These are phyloP conservation scores for Ophiosphaerella herpotricha DNA, from an alignment of 2,329 filamentous ascomycete genomes.

Conservation along the genomic window DNA sequence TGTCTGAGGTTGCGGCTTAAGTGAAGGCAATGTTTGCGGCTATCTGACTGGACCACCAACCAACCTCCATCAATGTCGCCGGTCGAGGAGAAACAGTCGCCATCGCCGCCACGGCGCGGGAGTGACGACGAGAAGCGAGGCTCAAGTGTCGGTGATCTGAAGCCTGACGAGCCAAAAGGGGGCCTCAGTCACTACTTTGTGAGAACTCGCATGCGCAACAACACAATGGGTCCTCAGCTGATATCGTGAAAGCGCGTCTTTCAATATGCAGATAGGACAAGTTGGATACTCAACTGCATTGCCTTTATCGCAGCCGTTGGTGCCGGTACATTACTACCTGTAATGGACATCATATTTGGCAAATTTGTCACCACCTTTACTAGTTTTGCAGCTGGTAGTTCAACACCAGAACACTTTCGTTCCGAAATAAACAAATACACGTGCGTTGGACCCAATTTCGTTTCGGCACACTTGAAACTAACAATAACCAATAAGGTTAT, in stretches of 20 bases:
- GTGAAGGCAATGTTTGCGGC: too few relatives aligned
- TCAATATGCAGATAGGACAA: constrained; percentile 37
- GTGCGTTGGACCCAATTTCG: constrained; percentile 9
- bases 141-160: constrained; percentile 4
- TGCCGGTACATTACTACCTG: constrained; percentile 52
- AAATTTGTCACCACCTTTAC: constrained; percentile 55
- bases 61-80: constrained; percentile 14
- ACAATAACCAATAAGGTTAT: constrained; percentile 53
- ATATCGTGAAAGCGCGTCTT: constrained; percentile 37
- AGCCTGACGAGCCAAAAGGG: constrained; percentile 17
- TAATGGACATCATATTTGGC: constrained; percentile 60
- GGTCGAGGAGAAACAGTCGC: constrained; percentile 7
- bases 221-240: constrained; percentile 1
- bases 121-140: constrained; percentile 10
- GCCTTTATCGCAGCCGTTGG: constrained; percentile 47
- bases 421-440: constrained; percentile 46
- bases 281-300: constrained; percentile 38
- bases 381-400: constrained; percentile 44
- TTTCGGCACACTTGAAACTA: background rate
- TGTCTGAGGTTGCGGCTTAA: too few relatives aligned
- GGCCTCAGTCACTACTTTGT: constrained; percentile 33
- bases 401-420: constrained; percentile 43
- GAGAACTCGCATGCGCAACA: constrained; percentile 2
- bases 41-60: background rate
- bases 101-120: constrained; percentile 3